A percentile compares a stretch with the other conserved stretches of the same genome.
Evolutionary conservation across 108 stramenopile species (phyloP).

Genomic region (Discostella pseudostelligera): DNA sequence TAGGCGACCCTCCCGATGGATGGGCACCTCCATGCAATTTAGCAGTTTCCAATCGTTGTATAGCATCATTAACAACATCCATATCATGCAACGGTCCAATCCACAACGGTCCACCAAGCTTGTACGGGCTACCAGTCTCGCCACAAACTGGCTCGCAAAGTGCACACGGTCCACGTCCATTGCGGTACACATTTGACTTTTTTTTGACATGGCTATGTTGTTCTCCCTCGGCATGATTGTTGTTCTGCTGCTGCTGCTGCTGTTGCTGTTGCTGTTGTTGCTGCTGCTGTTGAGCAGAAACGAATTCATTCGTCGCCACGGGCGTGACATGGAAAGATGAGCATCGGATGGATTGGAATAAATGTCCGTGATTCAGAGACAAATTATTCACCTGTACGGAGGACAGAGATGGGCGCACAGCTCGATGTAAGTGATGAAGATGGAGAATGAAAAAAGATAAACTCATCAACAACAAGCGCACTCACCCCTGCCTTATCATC

Average conservation of each 20-base stretch:
- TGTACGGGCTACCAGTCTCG: slow-evolving; percentile 82
- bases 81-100: slow-evolving; percentile 91
- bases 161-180: slow-evolving; percentile 46
- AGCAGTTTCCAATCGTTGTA: slow-evolving; percentile 64
- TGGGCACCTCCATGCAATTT: slow-evolving; percentile 28
- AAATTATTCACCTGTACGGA: slow-evolving; percentile 56
- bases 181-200: slow-evolving; percentile 56
- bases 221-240: slow-evolving; percentile 52
- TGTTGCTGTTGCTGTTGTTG: slow-evolving; percentile 22
- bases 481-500: slow-evolving; percentile 86
- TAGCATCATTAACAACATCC: slow-evolving; percentile 70
- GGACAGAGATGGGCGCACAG: neutral
- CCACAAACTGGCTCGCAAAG: slow-evolving; percentile 43
- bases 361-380: slow-evolving; percentile 79
- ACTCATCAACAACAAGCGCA: slow-evolving; percentile 2
- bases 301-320: slow-evolving; percentile 46
- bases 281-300: slow-evolving; percentile 18
- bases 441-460: neutral
- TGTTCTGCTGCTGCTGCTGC: slow-evolving; percentile 12
- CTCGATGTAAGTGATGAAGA: neutral
- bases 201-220: slow-evolving; percentile 55
- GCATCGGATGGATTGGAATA: slow-evolving; percentile 93
- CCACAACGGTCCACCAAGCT: slow-evolving; percentile 96
- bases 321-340: slow-evolving; percentile 88
- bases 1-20: slow-evolving; percentile 36